Evolutionary conservation across 2,329 filamentous ascomycete species (phyloP).

Genomic region (Ophiostoma ips): DNA sequence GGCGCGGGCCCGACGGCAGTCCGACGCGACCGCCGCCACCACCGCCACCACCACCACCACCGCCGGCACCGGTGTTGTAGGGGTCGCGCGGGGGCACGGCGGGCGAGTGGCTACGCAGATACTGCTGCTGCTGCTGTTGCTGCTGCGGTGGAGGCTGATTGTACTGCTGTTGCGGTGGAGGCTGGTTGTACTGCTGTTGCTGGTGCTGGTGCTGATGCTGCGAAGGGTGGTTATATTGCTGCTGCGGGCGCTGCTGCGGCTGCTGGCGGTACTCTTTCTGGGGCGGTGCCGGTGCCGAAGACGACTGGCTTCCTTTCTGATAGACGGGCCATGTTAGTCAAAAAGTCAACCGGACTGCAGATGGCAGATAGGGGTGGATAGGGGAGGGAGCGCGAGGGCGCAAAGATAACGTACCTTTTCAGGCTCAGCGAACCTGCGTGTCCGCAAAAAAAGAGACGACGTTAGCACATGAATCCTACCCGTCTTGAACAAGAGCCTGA

Average conservation of each 20-base stretch:
- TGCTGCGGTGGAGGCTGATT: conserved; percentile 12
- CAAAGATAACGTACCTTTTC: conserved; percentile 25
- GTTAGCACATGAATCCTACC: no score
- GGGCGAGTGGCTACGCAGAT: conserved; percentile 25
- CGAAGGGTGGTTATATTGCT: not conserved
- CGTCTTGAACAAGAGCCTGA: no score
- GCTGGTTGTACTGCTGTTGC: conserved; percentile 24
- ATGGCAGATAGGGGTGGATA: not conserved
- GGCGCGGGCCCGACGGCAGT: not conserved
- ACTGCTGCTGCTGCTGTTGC: conserved; percentile 15
- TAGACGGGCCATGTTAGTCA: no score
- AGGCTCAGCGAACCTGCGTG: conserved; percentile 38
- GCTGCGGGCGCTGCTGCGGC: conserved; percentile 2
- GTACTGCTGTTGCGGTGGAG: conserved; percentile 10
- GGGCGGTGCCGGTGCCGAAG: not conserved
- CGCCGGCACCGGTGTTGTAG: not conserved
- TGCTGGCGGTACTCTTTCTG: conserved; percentile 7
- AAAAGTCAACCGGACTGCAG: not conserved
- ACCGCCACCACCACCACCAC: not conserved
- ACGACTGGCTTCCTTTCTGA: conserved; percentile 21
- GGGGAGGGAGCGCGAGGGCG: not conserved
- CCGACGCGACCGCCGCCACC: not conserved
- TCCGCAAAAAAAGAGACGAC: not conserved
- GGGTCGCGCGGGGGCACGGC: conserved; percentile 1
- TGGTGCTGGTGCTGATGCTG: conserved; percentile 20